These are phyloP conservation scores for Penicillium coprophilum DNA, from an alignment of 495 filamentous ascomycete species.

Conservation along the genomic window DNA sequence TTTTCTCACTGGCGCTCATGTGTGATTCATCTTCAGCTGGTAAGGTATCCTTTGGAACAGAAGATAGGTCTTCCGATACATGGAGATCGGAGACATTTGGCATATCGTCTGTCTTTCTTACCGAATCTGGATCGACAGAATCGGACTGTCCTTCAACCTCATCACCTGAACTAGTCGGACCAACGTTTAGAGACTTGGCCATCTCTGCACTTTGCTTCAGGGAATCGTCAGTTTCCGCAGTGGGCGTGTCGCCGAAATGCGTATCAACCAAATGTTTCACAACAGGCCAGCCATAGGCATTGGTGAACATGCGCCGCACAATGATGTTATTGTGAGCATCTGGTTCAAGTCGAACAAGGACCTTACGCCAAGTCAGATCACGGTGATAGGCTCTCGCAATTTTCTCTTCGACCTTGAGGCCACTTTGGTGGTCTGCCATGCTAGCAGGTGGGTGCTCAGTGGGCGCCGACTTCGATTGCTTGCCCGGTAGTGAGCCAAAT, in stretches of 20 bases:
- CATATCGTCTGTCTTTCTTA: constrained; percentile 6
- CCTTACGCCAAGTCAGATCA: constrained; percentile 90
- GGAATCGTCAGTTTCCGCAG: constrained; percentile 59
- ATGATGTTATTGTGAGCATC: constrained; percentile 99
- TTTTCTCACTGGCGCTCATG: constrained; percentile 14
- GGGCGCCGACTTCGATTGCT: constrained; percentile 27
- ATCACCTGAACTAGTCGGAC: constrained; percentile 45
- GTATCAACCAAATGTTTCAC: constrained; percentile 90
- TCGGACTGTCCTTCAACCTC: constrained; percentile 39
- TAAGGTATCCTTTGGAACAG: constrained; percentile 12
- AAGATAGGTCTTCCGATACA: background rate
- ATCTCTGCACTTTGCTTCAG: constrained; percentile 49
- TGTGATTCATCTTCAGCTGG: constrained; percentile 15
- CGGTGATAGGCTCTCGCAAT: constrained; percentile 94
- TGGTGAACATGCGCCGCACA: constrained; percentile 91
- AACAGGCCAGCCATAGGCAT: constrained; percentile 97
- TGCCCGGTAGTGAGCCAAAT: constrained; percentile 43
- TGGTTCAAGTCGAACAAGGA: constrained; percentile 89
- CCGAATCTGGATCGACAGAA: background rate
- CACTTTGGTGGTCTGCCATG: constrained; percentile 29
- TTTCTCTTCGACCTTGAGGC: constrained; percentile 93
- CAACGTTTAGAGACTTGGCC: constrained; percentile 44
- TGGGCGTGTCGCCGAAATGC: constrained; percentile 74
- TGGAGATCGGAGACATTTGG: constrained; percentile 1
- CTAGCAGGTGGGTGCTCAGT: constrained; percentile 19